Base-by-base conservation (phyloP, 2,329 filamentous ascomycete genomes). In the Nothophaeocryptopus gaeumannii region DNA sequence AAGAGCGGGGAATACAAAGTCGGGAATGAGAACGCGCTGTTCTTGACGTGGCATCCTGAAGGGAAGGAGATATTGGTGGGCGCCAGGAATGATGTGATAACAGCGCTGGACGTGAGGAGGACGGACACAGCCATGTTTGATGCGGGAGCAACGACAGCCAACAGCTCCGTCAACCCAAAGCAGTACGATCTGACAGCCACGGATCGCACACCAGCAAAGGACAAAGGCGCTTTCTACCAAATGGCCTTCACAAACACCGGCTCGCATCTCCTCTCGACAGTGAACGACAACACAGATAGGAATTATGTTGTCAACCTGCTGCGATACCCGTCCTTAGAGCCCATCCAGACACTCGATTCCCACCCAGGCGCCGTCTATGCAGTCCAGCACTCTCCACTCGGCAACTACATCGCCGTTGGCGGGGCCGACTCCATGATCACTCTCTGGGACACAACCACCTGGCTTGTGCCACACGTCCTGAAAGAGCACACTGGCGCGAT, bases 391-490 rank as follows among this genome's bases (percentile, higher is more conserved):
- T 86, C 87, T 55, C 86, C 88, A 0, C 82, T 80, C 38, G 87
- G 83, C 35, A 77, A 82, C 36, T 86, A 84, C 63, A 74, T 92
- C 38, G 88, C 88, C 0, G 86, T 86, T 0, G 88, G 87, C 29
- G 86, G 86, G 8, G 82, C 83, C 8, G 88, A 92, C 63, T 86
- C 85, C 1, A 79, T 89, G 43, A 85, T 91, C 58, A 78, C 84
- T 5, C 73, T 92, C 2, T 92, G 87, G 84, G 86, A 91, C 62
- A 90, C 87, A 3, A 77, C 78, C 35, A 83, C 88, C 58, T 90
- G 86, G 85, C 81, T 88, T 48, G 90, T 86, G 63, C 79, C 84
- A 62, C 79, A 84, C 53, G 89, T 86, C 1, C 74, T 90, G 36
- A 82, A 82, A 32, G 78, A 80, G 59, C 85, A 88, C 73, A 77